Conservation (phyloP, 1,139 yeast genomes). For the Saccharomycopsis phalli region DNA sequence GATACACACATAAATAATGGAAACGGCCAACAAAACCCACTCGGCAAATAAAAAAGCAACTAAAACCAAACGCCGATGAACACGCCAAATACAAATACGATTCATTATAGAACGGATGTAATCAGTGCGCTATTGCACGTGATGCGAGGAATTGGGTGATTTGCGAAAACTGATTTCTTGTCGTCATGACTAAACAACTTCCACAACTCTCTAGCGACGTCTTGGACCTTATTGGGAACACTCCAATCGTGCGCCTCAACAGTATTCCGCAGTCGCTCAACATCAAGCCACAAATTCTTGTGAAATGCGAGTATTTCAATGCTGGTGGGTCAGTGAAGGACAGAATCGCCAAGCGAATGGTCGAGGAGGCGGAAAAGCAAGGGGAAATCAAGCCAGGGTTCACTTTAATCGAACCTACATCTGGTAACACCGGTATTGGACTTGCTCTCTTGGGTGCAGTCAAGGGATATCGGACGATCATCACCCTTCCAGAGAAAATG, state of each 20-base stretch:
- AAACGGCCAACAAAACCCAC: too few relatives aligned
- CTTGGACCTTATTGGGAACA: conserved; percentile 71
- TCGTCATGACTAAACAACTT: conserved; percentile 3
- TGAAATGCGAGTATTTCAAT: conserved; percentile 75
- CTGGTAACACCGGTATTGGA: conserved; percentile 87
- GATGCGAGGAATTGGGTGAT: too few relatives aligned
- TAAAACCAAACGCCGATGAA: too few relatives aligned
- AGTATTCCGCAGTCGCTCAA: conserved; percentile 72
- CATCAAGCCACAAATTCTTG: conserved; percentile 73
- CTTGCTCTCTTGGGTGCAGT: conserved; percentile 83
- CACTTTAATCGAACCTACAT: conserved; percentile 82
- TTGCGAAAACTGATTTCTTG: too few relatives aligned
- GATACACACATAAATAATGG: too few relatives aligned
- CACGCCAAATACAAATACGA: too few relatives aligned
- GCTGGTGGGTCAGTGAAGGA: conserved; percentile 98
- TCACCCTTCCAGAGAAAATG: conserved; percentile 89
- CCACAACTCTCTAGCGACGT: conserved; percentile 21
- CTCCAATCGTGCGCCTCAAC: conserved; percentile 69
- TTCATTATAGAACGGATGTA: too few relatives aligned
- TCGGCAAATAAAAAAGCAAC: too few relatives aligned
- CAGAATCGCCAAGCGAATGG: conserved; percentile 83
- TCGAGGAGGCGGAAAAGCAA: conserved; percentile 71
- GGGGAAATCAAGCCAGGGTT: conserved; percentile 81
- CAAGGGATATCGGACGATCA: conserved; percentile 78
- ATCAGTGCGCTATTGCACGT: too few relatives aligned